phyloP scores from a whole-genome alignment of 139 green algal genomes.

The Chlorella ohadii region DNA sequence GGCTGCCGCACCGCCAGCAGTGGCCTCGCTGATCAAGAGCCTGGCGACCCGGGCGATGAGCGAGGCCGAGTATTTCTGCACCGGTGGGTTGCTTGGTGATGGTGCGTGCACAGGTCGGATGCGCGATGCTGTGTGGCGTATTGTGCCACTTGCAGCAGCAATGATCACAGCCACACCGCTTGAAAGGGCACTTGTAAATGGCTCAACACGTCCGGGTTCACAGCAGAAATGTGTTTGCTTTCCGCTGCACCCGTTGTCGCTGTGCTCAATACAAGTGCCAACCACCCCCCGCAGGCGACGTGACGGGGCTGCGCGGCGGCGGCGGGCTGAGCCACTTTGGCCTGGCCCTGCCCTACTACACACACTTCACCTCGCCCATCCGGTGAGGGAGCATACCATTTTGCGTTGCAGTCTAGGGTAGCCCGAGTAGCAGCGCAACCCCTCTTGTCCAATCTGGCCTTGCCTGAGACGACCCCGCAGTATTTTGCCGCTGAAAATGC shows the following conservation, averaged over 20 bases:
- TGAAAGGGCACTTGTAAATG: no score
- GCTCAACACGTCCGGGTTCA: no score
- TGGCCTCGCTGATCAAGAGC: constrained; percentile 95
- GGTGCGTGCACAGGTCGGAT: no score
- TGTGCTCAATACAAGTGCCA: not conserved
- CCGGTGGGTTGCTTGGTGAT: constrained; percentile 21
- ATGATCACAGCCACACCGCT: no score
- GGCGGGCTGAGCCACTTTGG: constrained; percentile 92
- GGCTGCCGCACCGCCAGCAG: constrained; percentile 78
- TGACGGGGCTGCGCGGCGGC: constrained; percentile 60
- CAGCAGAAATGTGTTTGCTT: no score
- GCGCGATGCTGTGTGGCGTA: no score
- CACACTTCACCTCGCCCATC: constrained; percentile 95
- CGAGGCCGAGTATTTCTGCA: constrained; percentile 81
- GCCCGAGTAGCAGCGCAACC: not conserved
- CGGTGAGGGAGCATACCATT: constrained; percentile 2
- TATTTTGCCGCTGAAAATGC: no score
- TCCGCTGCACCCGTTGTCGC: not conserved
- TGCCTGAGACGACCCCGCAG: no score
- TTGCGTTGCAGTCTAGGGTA: no score
- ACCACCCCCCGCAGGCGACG: constrained; percentile 31
- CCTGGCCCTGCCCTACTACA: constrained; percentile 86
- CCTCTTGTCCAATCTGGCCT: no score
- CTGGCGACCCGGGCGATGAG: constrained; percentile 96
- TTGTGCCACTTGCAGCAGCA: no score